Evolutionary conservation across 164 flowering plant genomes (phyloP).

Genomic region (Pachysandra terminalis): DNA sequence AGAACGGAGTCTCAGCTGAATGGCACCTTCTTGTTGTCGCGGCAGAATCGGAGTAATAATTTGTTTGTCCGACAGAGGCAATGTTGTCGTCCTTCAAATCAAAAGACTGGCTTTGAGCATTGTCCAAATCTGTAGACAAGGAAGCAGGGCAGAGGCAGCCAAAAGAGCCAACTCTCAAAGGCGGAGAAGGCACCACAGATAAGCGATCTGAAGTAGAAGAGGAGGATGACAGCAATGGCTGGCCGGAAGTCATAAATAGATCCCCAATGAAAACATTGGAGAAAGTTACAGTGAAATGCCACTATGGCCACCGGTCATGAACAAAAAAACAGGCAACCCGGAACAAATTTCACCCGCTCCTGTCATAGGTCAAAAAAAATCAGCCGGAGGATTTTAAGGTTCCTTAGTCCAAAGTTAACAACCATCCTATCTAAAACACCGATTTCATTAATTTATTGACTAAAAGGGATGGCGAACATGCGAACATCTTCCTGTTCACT

Average conservation of each 20-base stretch:
- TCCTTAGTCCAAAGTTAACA: slow-evolving; percentile 5
- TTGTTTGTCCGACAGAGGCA: slow-evolving; percentile 17
- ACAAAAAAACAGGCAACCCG: slow-evolving; percentile 4
- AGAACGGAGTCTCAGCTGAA: slow-evolving; percentile 30
- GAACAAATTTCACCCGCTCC: slow-evolving; percentile 16
- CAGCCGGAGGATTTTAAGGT: slow-evolving; percentile 15
- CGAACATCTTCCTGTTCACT: slow-evolving; percentile 4
- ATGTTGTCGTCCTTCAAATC: slow-evolving; percentile 23
- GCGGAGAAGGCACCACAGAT: slow-evolving; percentile 17
- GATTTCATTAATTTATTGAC: neutral
- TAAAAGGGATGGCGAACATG: too few species aligned
- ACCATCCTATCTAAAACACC: slow-evolving; percentile 14
- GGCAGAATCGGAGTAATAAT: slow-evolving; percentile 8
- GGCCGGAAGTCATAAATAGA: slow-evolving; percentile 53
- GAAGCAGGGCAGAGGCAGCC: slow-evolving; percentile 28
- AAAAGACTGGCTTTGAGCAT: slow-evolving; percentile 14
- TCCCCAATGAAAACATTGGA: slow-evolving; percentile 39
- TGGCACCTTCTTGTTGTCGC: slow-evolving; percentile 12
- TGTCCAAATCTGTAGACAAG: slow-evolving; percentile 33
- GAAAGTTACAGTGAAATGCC: slow-evolving; percentile 2
- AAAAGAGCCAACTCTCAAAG: slow-evolving; percentile 22
- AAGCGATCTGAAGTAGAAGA: slow-evolving; percentile 17
- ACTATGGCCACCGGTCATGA: neutral
- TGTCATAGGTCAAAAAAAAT: slow-evolving; percentile 20
- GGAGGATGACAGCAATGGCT: slow-evolving; percentile 41